Evolutionary conservation across 345 rosid genomes (phyloP), one percentile per base, ranked within the genome.

Genomic region (Populus davidiana): DNA sequence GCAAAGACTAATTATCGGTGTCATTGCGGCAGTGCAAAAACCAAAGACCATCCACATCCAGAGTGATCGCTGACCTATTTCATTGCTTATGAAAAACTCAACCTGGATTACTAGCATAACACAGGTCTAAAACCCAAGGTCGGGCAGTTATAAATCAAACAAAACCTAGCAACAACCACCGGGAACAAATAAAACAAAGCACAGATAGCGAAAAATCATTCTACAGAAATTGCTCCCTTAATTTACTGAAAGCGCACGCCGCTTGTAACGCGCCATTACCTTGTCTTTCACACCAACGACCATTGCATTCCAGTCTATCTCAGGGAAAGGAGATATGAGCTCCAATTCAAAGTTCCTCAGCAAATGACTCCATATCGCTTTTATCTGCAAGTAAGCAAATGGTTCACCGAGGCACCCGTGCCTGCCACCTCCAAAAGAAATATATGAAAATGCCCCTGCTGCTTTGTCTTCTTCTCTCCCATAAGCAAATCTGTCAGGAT

Each of bases 371-470:
- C 99, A 96, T 84, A 96, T 91, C 35, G 99, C 99, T 86, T 93
- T 96, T 81, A 96, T 96, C 89, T 96, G 99, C 79, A 96, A 84
- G 87, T 93, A 93, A 54, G 99, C 98, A 82, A 96, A 96, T 1
- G 98, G 98, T 83, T 96, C 99, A 1, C 98, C 99, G 7, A 96
- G 96, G 78, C 98, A 96, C 14, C 99, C 99, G 20, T 96, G 99
- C 85, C 99, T 85, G 72, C 99, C 99, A 64, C 97, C 99, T 65
- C 99, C 99, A 18, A 96, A 96, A 2, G 99, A 83, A 29, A 93
- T 96, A 78, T 92, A 90, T 2, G 98, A 96, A 81, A 96, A 96
- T 13, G 97, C 88, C 2, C 98, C 99, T 3, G 97, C 91, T 0
- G 64, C 89, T 82, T 93, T 96, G 85, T 96, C 99, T 86, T 96